Evolutionary conservation across 2,329 filamentous ascomycete genomes (phyloP).

Genomic region (Calonectria naviculata): DNA sequence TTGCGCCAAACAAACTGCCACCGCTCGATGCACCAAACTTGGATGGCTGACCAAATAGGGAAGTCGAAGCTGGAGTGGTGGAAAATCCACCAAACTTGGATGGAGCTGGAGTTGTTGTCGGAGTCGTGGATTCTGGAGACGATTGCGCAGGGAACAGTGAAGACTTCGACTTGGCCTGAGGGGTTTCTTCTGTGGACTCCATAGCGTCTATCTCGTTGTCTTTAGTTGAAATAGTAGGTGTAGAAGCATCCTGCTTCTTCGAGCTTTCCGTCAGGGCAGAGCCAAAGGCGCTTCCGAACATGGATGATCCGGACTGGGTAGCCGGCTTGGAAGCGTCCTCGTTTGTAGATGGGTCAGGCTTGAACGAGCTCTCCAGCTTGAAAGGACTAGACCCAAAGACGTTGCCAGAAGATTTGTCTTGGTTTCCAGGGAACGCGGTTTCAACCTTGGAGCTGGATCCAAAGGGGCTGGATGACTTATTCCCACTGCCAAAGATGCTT

Average conservation of each 20-base stretch:
- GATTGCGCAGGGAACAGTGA: constrained; percentile 38
- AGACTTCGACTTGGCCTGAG: constrained; percentile 51
- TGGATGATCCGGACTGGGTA: constrained; percentile 52
- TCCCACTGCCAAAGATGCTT: constrained; percentile 50
- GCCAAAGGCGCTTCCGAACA: constrained; percentile 73
- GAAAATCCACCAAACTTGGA: constrained; percentile 55
- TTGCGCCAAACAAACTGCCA: constrained; percentile 39
- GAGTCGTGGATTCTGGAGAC: constrained; percentile 55
- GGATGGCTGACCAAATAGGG: constrained; percentile 49
- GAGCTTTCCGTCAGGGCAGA: constrained; percentile 64
- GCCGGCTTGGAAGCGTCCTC: constrained; percentile 66
- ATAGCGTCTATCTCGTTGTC: constrained; percentile 65
- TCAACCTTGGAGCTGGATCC: constrained; percentile 37
- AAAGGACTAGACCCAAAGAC: constrained; percentile 68
- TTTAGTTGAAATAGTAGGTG: constrained; percentile 48
- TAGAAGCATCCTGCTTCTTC: constrained; percentile 48
- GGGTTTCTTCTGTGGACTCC: constrained; percentile 47
- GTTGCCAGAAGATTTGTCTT: constrained; percentile 43
- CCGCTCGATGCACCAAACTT: constrained; percentile 38
- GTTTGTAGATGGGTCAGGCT: constrained; percentile 69
- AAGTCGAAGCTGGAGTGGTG: constrained; percentile 45
- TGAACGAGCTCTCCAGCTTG: constrained; percentile 76
- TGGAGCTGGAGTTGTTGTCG: constrained; percentile 63
- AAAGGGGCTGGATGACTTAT: constrained; percentile 48
- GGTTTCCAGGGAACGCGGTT: constrained; percentile 41